Evolutionary conservation across 768 basidiomycete genomes (phyloP).

Genomic region (Serendipita sp.): DNA sequence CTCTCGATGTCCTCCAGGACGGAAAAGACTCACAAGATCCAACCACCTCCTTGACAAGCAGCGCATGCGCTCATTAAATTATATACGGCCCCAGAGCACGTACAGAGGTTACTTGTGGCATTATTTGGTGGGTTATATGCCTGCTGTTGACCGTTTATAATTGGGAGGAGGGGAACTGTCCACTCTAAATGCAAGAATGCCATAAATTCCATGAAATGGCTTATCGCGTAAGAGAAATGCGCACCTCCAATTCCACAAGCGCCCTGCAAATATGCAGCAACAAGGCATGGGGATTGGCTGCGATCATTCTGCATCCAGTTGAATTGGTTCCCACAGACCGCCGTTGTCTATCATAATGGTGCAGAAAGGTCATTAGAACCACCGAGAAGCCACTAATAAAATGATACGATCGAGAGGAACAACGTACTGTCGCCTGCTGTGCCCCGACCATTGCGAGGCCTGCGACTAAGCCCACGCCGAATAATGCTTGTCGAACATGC

Average conservation of each 20-base stretch:
- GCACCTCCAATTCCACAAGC: not conserved
- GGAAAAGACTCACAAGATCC: not conserved
- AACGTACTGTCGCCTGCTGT: no score
- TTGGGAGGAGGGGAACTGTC: not conserved
- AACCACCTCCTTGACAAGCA: constrained; percentile 3
- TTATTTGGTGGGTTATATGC: not conserved
- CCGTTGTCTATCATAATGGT: not conserved
- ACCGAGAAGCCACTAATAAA: no score
- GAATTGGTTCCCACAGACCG: not conserved
- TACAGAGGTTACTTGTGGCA: not conserved
- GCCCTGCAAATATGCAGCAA: not conserved
- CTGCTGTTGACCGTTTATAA: not conserved
- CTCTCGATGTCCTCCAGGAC: no score
- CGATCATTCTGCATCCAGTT: not conserved
- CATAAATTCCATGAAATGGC: not conserved
- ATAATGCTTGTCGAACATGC: no score
- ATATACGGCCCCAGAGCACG: not conserved
- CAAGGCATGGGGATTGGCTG: not conserved
- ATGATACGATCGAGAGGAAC: no score
- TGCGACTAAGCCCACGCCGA: no score
- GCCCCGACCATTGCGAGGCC: no score
- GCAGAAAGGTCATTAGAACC: no score
- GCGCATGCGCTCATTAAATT: constrained; percentile 6
- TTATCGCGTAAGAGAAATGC: not conserved
- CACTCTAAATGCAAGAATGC: not conserved